Evolutionary conservation across 495 filamentous ascomycete genomes (phyloP), one percentile per base, ranked within the genome.

Genomic region (Cenococcum geophilum): DNA sequence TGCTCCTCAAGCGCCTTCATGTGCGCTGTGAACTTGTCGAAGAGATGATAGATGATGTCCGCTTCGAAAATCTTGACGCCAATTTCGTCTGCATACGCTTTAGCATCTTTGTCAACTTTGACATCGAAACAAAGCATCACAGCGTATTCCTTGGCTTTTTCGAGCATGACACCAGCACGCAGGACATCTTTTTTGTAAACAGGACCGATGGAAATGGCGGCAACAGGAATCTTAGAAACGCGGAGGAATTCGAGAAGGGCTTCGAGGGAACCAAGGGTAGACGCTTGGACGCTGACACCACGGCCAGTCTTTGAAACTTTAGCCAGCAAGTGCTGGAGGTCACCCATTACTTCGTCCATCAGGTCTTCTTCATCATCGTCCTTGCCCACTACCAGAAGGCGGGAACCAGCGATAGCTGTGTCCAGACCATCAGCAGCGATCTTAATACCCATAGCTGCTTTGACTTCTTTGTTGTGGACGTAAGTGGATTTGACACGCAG

Each of bases 61-160:
- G 95, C 95, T 0, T 90, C 95, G 79, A 97, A 97, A 70, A 99
- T 89, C 81, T 96, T 99, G 72, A 99, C 89, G 34, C 92, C 92
- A 42, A 96, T 83, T 57, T 97, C 91, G 10, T 96, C 89, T 43
- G 95, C 95, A 67, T 97, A 96, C 14, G 80, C 80, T 67, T 86
- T 82, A 0, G 95, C 95, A 69, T 99, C 95, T 74, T 96, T 97
- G 75, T 99, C 95, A 22, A 99, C 88, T 78, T 96, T 96, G 73
- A 99, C 95, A 71, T 99, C 95, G 80, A 99, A 99, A 73, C 95
- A 97, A 20, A 99, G 86, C 95, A 99, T 99, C 73, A 97, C 91
- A 23, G 95, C 95, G 62, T 86, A 95, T 72, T 99, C 93, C 68
- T 89, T 91, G 48, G 85, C 83, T 76, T 97, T 97, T 78, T 99